Evolutionary conservation across 805 yeast species (phyloP), one percentile per base, ranked within the genome.

Genomic region (Metschnikowia rubicola): DNA sequence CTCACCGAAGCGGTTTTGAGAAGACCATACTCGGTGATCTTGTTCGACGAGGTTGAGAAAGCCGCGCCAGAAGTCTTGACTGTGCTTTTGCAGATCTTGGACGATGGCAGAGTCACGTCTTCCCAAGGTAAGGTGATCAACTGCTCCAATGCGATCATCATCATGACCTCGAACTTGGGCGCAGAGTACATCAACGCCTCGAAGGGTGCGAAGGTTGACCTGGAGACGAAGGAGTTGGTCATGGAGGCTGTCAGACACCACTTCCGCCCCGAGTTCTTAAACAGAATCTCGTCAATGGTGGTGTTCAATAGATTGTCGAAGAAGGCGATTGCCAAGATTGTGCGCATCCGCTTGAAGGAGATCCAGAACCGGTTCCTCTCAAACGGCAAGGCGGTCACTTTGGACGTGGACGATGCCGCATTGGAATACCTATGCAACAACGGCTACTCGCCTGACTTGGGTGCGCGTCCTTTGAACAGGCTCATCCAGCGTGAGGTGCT

Each of bases 61-160:
- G 99, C 99, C 13, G 96, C 96, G 7, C 99, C 99, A 1, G 98
- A 92, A 65, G 99, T 94, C 2, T 75, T 92, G 63, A 94, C 97
- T 8, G 86, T 94, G 17, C 75, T 94, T 60, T 76, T 94, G 57
- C 99, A 94, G 68, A 81, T 94, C 71, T 74, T 94, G 51, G 99
- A 94, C 62, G 99, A 94, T 68, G 99, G 99, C 63, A 83, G 97
- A 68, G 83, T 94, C 52, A 89, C 97, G 12, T 86, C 96, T 13
- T 88, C 96, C 44, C 89, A 87, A 62, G 99, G 99, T 63, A 91
- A 92, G 60, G 82, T 89, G 34, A 85, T 94, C 59, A 91, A 91
- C 71, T 92, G 96, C 56, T 85, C 97, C 41, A 94, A 94, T 67
- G 79, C 90, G 41, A 89, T 94, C 56, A 79, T 94, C 54, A 92